Conservation (phyloP, 2,329 filamentous ascomycete species). For the Exophiala xenobiotica region DNA sequence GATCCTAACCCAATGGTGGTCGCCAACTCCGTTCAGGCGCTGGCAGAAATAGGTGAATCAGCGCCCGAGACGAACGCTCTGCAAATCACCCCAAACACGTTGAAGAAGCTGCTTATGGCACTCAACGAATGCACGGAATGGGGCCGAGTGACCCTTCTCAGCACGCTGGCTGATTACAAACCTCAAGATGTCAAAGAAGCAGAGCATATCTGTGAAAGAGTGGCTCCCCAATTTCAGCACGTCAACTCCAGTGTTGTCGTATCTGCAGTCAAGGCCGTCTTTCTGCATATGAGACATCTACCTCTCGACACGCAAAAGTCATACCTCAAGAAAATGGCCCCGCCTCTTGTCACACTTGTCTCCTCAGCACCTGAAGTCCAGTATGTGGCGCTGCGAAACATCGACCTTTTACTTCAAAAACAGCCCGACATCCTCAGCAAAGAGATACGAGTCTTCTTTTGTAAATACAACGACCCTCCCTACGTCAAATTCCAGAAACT, state of each 20-base stretch:
- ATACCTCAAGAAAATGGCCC: constrained; percentile 98
- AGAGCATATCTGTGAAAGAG: constrained; percentile 96
- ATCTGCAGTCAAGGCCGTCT: constrained; percentile 96
- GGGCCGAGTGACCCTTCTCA: constrained; percentile 91
- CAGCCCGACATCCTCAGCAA: constrained; percentile 96
- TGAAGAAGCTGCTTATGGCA: constrained; percentile 96
- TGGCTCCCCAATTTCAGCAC: constrained; percentile 95
- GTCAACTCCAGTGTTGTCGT: constrained; percentile 96
- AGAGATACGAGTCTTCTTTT: constrained; percentile 97
- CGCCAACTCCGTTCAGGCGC: constrained; percentile 90
- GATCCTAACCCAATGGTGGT: constrained; percentile 99
- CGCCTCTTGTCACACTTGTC: constrained; percentile 89
- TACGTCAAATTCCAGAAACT: constrained; percentile 98
- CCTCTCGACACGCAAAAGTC: constrained; percentile 74
- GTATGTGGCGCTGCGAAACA: constrained; percentile 94
- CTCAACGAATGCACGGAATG: constrained; percentile 98
- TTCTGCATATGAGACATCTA: constrained; percentile 88
- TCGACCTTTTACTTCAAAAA: constrained; percentile 91
- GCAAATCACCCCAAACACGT: constrained; percentile 72
- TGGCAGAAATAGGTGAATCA: constrained; percentile 86
- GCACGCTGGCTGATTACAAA: constrained; percentile 84
- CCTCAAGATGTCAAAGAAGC: constrained; percentile 89
- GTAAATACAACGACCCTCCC: constrained; percentile 98
- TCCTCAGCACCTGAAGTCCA: constrained; percentile 96
- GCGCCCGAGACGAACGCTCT: constrained; percentile 88